These are phyloP conservation scores for Vachellia collinsii DNA, from an alignment of 306 rosid species.

Conservation along the genomic window DNA sequence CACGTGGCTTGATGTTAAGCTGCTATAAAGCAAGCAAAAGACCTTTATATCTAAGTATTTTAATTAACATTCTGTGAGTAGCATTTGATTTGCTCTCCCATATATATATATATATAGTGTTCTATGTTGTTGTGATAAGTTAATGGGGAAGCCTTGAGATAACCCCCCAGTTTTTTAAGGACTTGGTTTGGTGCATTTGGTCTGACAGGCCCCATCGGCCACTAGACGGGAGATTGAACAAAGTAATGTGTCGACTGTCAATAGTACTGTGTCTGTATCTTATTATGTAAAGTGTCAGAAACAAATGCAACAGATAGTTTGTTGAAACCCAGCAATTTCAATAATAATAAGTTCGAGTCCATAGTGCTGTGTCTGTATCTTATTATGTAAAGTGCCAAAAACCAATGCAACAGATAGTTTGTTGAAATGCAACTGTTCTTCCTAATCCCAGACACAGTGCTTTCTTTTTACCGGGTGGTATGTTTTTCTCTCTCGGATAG, in stretches of 20 bases:
- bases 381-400: neutral
- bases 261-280: constrained; percentile 2
- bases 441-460: neutral
- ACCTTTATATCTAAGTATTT: constrained; percentile 28
- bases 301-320: constrained; percentile 10
- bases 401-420: constrained; percentile 11
- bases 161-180: constrained; percentile 2
- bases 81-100: neutral
- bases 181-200: constrained; percentile 1
- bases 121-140: constrained; percentile 11
- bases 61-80: constrained; percentile 28
- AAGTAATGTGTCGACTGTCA: neutral
- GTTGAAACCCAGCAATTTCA: neutral
- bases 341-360: neutral
- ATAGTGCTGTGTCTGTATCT: constrained; percentile 4
- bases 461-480: neutral
- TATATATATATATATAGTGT: constrained; percentile 26
- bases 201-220: constrained; percentile 3
- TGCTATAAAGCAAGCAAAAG: constrained; percentile 30
- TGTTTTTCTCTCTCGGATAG: no score
- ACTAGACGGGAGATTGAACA: neutral
- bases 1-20: constrained; percentile 16
- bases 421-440: constrained; percentile 8
- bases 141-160: constrained; percentile 30
- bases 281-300: neutral